Base-by-base conservation (phyloP, 768 basidiomycete genomes). In the Chlorophyllum brunneum region DNA sequence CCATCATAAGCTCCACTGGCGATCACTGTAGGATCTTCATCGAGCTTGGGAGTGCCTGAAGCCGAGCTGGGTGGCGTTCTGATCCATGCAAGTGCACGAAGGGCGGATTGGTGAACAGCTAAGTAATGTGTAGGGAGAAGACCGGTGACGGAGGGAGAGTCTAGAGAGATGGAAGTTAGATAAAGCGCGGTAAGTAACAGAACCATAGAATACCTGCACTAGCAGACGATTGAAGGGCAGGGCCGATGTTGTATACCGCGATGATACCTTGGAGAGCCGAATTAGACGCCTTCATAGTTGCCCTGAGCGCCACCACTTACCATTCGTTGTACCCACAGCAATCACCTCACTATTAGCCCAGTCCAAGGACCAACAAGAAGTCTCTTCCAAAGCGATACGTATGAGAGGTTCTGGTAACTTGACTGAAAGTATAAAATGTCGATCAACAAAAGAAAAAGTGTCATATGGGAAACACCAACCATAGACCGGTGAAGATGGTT, bases 291-390 rank as follows among this genome's bases (percentile, higher is more conserved):
- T 15, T 20, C 15, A 38, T 15, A 26, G 24, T 22, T 18, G 24
- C 38, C 22, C 9, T 9, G 29, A 15, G n/a, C 15, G 1, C n/a
- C 22, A 31, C 8, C 15, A 45, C 54, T 29, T 48, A 92, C 95
- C 95, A 58, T 91, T 88, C 2, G 89, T 85, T 23, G 85, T 85
- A 0, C 94, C 95, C 10, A 88, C 81, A 0, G 91, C 92, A 5
- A 99, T 66, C 9, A 84, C 60, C 52, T 88, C 85, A 56, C 91
- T 90, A 56, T 91, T 92, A 0, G 84, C 88, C 94, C 94, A 98
- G 58, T 97, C 93, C 48, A 97, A 74, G 13, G 81, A 78, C 78
- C 81, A 87, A 62, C 85, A 87, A n/a, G 76, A 71, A 0, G 89
- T 79, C 37, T 92, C 88, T 48, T 86, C 83, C 2, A 92, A 68